A percentile compares a stretch with the other conserved stretches of the same genome.
Conservation (phyloP, 1,139 yeast genomes). For the Wickerhamomyces sp. region DNA sequence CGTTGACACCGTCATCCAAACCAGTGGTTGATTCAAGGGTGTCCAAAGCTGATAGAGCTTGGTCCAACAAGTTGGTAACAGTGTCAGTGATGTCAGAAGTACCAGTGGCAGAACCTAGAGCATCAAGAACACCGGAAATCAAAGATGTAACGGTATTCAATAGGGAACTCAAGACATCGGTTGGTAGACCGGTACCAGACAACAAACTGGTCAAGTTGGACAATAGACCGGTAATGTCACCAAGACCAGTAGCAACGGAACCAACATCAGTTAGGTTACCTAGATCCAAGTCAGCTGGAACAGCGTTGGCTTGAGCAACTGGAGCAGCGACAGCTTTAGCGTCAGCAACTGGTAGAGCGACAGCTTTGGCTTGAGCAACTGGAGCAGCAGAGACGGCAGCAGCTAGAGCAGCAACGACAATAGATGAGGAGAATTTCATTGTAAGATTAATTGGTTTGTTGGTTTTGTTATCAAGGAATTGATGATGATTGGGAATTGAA, state of each 20-base stretch:
- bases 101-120: constrained; percentile 9
- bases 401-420: constrained; percentile 12
- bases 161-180: constrained; percentile 1
- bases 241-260: constrained; percentile 2
- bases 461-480: no score
- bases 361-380: constrained; percentile 22
- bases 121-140: constrained; percentile 5
- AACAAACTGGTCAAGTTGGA: constrained; percentile 3
- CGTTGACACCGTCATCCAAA: constrained; percentile 7
- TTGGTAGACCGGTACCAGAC: constrained; percentile 5
- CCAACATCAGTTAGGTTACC: constrained; percentile 4
- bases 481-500: no score
- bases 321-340: constrained; percentile 10
- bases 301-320: constrained; percentile 15
- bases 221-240: constrained; percentile 6
- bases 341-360: constrained; percentile 26
- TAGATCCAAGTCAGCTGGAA: constrained; percentile 14
- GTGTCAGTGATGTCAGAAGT: constrained; percentile 6
- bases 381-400: constrained; percentile 18
- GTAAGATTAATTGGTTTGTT: not conserved
- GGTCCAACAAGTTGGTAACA: constrained; percentile 5
- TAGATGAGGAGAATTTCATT: constrained; percentile 18
- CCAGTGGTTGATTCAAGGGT: constrained; percentile 8
- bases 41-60: constrained; percentile 7
- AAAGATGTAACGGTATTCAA: constrained; percentile 5